Base-by-base conservation (phyloP, 495 filamentous ascomycete species). In the Bathelium albidoporum region DNA sequence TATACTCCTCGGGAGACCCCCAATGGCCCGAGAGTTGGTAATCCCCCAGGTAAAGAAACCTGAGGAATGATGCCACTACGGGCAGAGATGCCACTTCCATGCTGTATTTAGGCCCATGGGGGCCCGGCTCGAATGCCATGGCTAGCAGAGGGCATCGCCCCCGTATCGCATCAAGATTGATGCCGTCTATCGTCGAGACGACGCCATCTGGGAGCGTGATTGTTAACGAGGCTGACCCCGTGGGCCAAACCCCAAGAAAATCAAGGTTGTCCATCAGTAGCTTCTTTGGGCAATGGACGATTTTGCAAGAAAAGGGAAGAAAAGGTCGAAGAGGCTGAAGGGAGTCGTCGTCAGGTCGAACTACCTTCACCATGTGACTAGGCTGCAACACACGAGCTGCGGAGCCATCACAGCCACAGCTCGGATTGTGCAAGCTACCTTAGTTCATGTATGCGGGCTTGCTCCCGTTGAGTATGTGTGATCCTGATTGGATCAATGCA, bases 41-140 rank as follows among this genome's bases (percentile, higher is more conserved):
- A 62, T 59, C 55, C 28, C 69, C 68, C 12, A 61, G 63, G 62
- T 73, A 74, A n/a, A 74, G 60, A 55, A 65, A 74, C 36, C 68
- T 67, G 32, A 76, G 61, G 61, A 76, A 72, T 20, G 64, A 68
- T 29, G 65, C 62, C 18, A 68, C 68, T 20, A 69, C 58, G 52
- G 63, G 36, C 4, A 66, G 29, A 11, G 71, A 67, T 4, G 49
- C 60, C n/a, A 62, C 70, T 22, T 70, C 65, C 29, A 71, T 67
- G 28, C 60, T 69, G 9, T 63, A 59, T 32, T 66, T 44, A 29
- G 52, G 1, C 10, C 59, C 59, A 31, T 59, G 26, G n/a, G 43
- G 10, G 14, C 60, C 64, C 14, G 60, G 28, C 60, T 74, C 73
- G 59, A 75, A 73, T 1, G 68, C 60, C 12, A 65, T 24, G 7